A percentile compares a stretch with the other conserved stretches of the same genome.
Evolutionary conservation across 257 asterid species (phyloP).

Genomic region (Apocynum venetum): DNA sequence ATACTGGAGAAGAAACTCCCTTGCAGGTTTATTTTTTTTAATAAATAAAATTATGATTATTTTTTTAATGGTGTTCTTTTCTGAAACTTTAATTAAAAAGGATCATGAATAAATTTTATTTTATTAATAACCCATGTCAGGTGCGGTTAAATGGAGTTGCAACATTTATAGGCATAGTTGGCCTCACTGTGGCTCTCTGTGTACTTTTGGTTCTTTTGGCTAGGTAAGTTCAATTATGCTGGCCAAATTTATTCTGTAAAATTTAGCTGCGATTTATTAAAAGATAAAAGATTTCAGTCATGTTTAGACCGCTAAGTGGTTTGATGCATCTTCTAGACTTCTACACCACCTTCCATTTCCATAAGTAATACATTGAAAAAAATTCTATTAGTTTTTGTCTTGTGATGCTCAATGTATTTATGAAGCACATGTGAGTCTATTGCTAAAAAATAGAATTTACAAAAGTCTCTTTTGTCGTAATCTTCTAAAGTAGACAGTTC

Average conservation of each 20-base stretch:
- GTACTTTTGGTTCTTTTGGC: conserved; percentile 69
- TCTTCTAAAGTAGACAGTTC: background rate
- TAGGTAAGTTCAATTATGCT: conserved; percentile 44
- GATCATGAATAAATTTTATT: background rate
- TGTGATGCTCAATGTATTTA: background rate
- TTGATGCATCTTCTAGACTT: background rate
- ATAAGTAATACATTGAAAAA: background rate
- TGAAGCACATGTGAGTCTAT: background rate
- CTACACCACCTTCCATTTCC: background rate
- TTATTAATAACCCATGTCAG: conserved; percentile 31
- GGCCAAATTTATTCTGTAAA: background rate
- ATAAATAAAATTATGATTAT: background rate
- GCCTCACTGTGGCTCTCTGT: conserved; percentile 72
- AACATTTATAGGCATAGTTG: conserved; percentile 89
- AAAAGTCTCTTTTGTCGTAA: background rate
- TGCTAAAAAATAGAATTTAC: background rate
- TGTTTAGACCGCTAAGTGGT: background rate
- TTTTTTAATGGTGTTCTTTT: background rate
- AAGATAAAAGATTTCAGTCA: background rate
- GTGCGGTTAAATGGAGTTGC: conserved; percentile 97
- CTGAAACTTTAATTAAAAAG: background rate
- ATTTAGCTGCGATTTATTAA: background rate
- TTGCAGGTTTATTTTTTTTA: conserved; percentile 56
- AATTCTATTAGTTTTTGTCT: background rate
- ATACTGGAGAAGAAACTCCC: conserved; percentile 97